Evolutionary conservation across 352 stramenopile species (phyloP).

Genomic region (Globisporangium parvum): DNA sequence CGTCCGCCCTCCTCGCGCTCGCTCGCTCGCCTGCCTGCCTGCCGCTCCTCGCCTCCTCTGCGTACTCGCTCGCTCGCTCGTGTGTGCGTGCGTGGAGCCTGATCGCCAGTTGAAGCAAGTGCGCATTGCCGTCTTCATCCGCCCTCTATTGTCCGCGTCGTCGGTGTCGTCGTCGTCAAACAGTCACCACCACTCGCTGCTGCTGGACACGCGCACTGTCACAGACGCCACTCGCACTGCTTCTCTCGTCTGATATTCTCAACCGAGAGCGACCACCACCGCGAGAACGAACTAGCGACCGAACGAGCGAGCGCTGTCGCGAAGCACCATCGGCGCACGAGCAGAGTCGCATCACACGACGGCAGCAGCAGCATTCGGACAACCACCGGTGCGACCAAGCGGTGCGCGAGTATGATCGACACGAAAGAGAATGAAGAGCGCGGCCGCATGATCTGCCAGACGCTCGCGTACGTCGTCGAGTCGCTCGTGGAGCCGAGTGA

Average conservation of each 20-base stretch:
- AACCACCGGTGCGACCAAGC: too few species aligned
- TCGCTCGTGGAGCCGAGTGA: slow-evolving; percentile 73
- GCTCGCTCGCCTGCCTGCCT: too few species aligned
- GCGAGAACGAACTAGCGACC: neutral
- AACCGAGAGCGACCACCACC: neutral
- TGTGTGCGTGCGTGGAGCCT: too few species aligned
- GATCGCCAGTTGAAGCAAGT: too few species aligned
- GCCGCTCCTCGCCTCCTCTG: too few species aligned
- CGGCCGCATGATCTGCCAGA: slow-evolving; percentile 72
- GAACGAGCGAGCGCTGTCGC: too few species aligned
- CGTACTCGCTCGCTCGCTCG: too few species aligned
- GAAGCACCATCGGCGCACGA: too few species aligned
- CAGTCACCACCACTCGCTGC: neutral
- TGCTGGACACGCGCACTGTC: neutral
- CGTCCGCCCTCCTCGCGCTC: too few species aligned
- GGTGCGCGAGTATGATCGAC: slow-evolving; percentile 21
- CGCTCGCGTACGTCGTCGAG: slow-evolving; percentile 68
- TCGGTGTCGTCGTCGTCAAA: neutral
- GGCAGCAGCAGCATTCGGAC: neutral
- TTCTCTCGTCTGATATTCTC: neutral
- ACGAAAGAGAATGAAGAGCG: slow-evolving; percentile 65
- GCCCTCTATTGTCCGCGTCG: neutral
- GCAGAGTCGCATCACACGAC: too few species aligned
- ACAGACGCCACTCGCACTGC: neutral
- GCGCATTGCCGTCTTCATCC: neutral